Conservation (phyloP, 2,329 filamentous ascomycete species). For the Colletotrichum sansevieriae region DNA sequence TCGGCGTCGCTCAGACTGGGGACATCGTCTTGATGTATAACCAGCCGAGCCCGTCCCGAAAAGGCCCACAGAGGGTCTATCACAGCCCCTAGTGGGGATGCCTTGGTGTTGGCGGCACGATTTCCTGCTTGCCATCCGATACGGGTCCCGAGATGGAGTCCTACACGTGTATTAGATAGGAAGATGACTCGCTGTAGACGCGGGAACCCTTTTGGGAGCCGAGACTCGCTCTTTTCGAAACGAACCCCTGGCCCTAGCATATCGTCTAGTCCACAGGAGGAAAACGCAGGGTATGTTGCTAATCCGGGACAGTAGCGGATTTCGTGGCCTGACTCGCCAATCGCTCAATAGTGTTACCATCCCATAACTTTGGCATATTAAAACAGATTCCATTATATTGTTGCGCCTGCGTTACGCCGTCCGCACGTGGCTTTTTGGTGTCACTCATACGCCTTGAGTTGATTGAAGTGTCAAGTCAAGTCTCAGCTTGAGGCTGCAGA, state of each 20-base stretch:
- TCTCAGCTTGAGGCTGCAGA: slow-evolving; percentile 7
- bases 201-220: slow-evolving; percentile 13
- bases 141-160: slow-evolving; percentile 11
- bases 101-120: slow-evolving; percentile 3
- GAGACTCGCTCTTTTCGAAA: slow-evolving; percentile 32
- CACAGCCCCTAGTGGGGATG: slow-evolving; percentile 29
- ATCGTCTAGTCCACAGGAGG: slow-evolving; percentile 6
- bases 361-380: slow-evolving; percentile 21
- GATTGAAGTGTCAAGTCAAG: neutral
- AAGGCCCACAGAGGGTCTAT: neutral
- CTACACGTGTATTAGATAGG: neutral
- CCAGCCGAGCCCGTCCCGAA: slow-evolving; percentile 11
- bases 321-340: slow-evolving; percentile 27
- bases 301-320: slow-evolving; percentile 25
- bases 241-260: slow-evolving; percentile 32
- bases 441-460: slow-evolving; percentile 14
- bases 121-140: slow-evolving; percentile 27
- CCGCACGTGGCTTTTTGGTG: slow-evolving; percentile 20
- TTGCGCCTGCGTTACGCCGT: neutral
- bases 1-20: slow-evolving; percentile 15
- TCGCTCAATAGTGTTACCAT: slow-evolving; percentile 28
- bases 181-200: slow-evolving; percentile 24
- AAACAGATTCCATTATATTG: slow-evolving; percentile 24
- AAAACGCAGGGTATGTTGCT: slow-evolving; percentile 18
- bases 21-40: slow-evolving; percentile 26